A percentile compares a stretch with the other conserved stretches of the same genome.
Evolutionary conservation across 768 basidiomycete genomes (phyloP).

Genomic region (Leccinum pellstonianum): DNA sequence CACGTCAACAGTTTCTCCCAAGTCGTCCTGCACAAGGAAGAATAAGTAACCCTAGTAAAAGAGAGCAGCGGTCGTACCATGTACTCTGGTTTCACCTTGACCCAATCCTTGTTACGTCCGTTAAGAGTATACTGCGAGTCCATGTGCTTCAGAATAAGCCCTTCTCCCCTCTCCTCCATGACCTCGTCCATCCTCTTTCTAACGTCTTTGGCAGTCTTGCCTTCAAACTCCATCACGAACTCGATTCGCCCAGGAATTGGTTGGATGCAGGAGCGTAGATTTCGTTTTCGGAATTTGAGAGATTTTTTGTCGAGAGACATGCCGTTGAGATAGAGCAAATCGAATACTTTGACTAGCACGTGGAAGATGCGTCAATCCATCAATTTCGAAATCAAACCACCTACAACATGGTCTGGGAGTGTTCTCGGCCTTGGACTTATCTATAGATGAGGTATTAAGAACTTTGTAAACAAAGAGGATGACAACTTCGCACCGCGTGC

Average conservation of each 20-base stretch:
- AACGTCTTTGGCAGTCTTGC: slow-evolving; percentile 80
- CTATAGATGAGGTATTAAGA: slow-evolving; percentile 35
- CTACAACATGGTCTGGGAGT: slow-evolving; percentile 89
- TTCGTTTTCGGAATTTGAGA: slow-evolving; percentile 73
- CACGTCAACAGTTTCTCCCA: slow-evolving; percentile 92
- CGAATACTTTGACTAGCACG: slow-evolving; percentile 90
- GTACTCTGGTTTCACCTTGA: slow-evolving; percentile 91
- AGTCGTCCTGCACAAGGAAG: slow-evolving; percentile 59
- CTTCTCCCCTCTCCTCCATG: slow-evolving; percentile 86
- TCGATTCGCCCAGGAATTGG: slow-evolving; percentile 80
- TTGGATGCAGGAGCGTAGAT: slow-evolving; percentile 65
- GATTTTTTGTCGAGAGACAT: slow-evolving; percentile 71
- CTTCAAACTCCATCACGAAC: slow-evolving; percentile 67
- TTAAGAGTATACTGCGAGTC: slow-evolving; percentile 79
- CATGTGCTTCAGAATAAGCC: slow-evolving; percentile 88
- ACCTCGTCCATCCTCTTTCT: slow-evolving; percentile 76
- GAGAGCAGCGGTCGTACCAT: slow-evolving; percentile 49
- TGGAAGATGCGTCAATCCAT: background rate
- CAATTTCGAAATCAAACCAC: slow-evolving; percentile 27
- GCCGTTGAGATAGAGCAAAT: slow-evolving; percentile 88
- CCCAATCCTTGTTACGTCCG: slow-evolving; percentile 88
- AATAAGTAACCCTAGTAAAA: background rate
- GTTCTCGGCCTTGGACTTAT: slow-evolving; percentile 65
- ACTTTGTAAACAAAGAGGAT: background rate
- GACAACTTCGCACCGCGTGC: slow-evolving; percentile 61